phyloP scores from a whole-genome alignment of 352 stramenopile genomes.

The Pythium sukuiense region DNA sequence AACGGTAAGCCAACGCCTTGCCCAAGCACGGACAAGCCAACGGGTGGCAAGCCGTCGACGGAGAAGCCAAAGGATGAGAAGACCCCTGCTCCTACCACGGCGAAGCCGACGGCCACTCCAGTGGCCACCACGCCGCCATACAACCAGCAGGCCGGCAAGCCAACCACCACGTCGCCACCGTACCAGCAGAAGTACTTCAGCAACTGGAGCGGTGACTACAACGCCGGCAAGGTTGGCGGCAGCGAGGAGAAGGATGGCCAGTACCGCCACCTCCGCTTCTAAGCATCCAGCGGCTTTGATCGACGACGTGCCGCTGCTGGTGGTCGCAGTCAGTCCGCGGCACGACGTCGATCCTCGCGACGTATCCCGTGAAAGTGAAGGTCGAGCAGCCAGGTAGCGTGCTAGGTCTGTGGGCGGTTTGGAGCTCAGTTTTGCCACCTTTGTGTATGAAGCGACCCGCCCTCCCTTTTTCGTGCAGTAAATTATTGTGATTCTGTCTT shows the following conservation, averaged over 20 bases:
- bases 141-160: not conserved
- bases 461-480: not conserved
- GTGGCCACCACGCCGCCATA: not conserved
- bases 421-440: too few species aligned
- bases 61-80: conserved; percentile 1
- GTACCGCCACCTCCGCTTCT: conserved; percentile 13
- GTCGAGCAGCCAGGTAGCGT: not conserved
- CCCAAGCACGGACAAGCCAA: not conserved
- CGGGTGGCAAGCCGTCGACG: conserved; percentile 1
- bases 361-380: not conserved
- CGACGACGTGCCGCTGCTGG: not conserved
- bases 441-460: too few species aligned
- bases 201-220: conserved; percentile 10
- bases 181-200: conserved; percentile 7
- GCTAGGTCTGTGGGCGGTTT: not conserved
- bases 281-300: not conserved
- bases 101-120: not conserved
- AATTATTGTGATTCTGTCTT: not conserved
- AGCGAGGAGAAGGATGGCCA: not conserved
- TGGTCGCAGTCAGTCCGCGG: conserved; percentile 3
- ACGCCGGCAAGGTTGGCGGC: not conserved
- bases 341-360: not conserved
- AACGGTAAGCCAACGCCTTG: too few species aligned
- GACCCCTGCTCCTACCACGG: not conserved
- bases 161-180: not conserved